These are phyloP conservation scores for Hypomyces perniciosus DNA, from an alignment of 2,329 filamentous ascomycete genomes.

Conservation along the genomic window DNA sequence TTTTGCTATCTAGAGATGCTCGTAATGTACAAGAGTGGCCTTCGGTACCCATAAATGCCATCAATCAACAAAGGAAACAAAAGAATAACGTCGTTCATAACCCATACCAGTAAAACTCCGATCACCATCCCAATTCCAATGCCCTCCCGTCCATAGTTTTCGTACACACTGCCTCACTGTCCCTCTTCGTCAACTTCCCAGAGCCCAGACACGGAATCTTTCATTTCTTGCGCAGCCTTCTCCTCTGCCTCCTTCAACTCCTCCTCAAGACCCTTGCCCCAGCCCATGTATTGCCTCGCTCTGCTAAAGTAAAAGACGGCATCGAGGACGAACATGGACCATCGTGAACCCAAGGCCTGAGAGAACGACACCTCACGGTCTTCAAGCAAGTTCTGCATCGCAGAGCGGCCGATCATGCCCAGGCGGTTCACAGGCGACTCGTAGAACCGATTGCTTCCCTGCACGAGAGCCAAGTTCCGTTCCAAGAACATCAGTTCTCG, in stretches of 20 bases:
- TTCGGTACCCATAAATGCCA: too few relatives aligned
- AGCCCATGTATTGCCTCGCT: slow-evolving; percentile 8
- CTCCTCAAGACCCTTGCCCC: slow-evolving; percentile 7
- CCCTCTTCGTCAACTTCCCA: slow-evolving; percentile 5
- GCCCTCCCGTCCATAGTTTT: too few relatives aligned
- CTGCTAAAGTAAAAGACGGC: slow-evolving; percentile 7
- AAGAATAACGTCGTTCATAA: too few relatives aligned
- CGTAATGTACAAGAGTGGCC: too few relatives aligned
- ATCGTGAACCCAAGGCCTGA: slow-evolving; percentile 1
- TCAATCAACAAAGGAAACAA: too few relatives aligned
- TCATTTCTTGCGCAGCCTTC: slow-evolving; percentile 8
- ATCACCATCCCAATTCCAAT: too few relatives aligned
- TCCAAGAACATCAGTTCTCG: slow-evolving; percentile 9
- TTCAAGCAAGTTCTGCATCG: slow-evolving; percentile 4
- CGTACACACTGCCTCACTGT: neutral
- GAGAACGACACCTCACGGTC: slow-evolving; percentile 2
- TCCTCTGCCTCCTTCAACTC: slow-evolving; percentile 10
- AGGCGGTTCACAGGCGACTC: slow-evolving; percentile 7
- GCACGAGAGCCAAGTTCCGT: slow-evolving; percentile 4
- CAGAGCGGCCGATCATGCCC: slow-evolving; percentile 9
- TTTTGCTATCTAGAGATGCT: too few relatives aligned
- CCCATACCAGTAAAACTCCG: too few relatives aligned
- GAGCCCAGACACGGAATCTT: slow-evolving; percentile 5
- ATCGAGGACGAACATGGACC: slow-evolving; percentile 9
- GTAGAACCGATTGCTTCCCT: slow-evolving; percentile 9